These are phyloP conservation scores for Styphnolobium japonicum DNA, from an alignment of 306 rosid species.

Conservation along the genomic window DNA sequence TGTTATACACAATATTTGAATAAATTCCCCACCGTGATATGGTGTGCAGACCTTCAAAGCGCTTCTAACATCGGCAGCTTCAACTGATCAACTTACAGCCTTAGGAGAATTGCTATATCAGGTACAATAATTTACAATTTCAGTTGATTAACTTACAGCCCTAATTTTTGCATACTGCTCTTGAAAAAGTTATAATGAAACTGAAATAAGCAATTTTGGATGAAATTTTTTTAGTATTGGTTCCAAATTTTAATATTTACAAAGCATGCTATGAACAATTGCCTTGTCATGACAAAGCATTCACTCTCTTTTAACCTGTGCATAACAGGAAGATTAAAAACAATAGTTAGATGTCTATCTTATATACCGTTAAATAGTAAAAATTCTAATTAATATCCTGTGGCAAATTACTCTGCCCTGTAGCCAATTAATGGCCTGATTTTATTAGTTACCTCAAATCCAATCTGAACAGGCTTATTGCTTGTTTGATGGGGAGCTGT, in stretches of 20 bases:
- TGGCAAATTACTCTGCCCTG: neutral
- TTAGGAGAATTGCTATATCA: slow-evolving; percentile 94
- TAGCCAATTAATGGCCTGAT: neutral
- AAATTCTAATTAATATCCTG: neutral
- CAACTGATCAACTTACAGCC: slow-evolving; percentile 72
- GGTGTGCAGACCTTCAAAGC: slow-evolving; percentile 77
- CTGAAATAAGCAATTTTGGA: slow-evolving; percentile 11
- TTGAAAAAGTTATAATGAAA: neutral
- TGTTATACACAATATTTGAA: neutral
- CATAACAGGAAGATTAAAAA: neutral
- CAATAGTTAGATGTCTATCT: neutral
- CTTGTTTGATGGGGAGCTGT: neutral
- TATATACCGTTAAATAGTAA: neutral
- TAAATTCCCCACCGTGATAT: slow-evolving; percentile 2
- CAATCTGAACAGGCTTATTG: neutral
- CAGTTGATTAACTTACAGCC: slow-evolving; percentile 3
- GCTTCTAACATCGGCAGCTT: slow-evolving; percentile 68
- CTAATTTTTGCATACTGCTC: neutral
- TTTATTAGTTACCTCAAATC: neutral
- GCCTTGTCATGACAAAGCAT: neutral
- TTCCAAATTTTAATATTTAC: slow-evolving; percentile 1
- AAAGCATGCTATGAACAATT: neutral
- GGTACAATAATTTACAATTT: slow-evolving; percentile 42
- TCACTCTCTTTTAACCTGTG: neutral
- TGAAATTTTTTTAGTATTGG: neutral